A percentile compares a stretch with the other conserved stretches of the same genome.
phyloP scores from a whole-genome alignment of 176 grass and related monocot species.

The Aegilops tauschii region DNA sequence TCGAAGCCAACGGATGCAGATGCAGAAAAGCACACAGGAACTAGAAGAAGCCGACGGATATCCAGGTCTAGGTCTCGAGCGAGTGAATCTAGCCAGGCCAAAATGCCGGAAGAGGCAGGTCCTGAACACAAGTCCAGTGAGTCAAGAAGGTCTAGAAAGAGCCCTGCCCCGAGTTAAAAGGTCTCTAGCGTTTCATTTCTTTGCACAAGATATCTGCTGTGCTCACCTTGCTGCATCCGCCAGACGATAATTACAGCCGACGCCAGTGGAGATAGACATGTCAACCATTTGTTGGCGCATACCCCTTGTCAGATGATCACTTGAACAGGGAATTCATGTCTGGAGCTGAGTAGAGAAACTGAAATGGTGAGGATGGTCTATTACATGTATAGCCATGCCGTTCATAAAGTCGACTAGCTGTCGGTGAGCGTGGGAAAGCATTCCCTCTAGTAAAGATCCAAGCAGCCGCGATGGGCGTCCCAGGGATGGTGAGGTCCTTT shows the following conservation, averaged over 20 bases:
- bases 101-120: constrained; percentile 25
- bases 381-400: neutral
- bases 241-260: neutral
- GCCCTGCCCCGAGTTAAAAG: constrained; percentile 18
- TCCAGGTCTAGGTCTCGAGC: neutral
- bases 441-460: neutral
- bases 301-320: neutral
- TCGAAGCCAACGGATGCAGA: constrained; percentile 25
- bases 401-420: neutral
- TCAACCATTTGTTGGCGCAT: neutral
- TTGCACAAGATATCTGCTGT: neutral
- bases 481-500: neutral
- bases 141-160: constrained; percentile 52
- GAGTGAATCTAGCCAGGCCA: constrained; percentile 21
- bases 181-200: neutral
- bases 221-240: neutral
- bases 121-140: constrained; percentile 30
- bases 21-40: constrained; percentile 25
- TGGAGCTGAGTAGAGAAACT: constrained; percentile 1
- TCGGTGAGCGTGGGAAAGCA: constrained; percentile 12
- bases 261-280: neutral
- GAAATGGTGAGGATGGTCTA: neutral
- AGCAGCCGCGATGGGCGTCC: neutral
- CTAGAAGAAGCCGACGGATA: constrained; percentile 17
- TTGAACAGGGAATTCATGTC: constrained; percentile 17